phyloP scores from a whole-genome alignment of 129 eudicot genomes.

The Flaveria robusta region DNA sequence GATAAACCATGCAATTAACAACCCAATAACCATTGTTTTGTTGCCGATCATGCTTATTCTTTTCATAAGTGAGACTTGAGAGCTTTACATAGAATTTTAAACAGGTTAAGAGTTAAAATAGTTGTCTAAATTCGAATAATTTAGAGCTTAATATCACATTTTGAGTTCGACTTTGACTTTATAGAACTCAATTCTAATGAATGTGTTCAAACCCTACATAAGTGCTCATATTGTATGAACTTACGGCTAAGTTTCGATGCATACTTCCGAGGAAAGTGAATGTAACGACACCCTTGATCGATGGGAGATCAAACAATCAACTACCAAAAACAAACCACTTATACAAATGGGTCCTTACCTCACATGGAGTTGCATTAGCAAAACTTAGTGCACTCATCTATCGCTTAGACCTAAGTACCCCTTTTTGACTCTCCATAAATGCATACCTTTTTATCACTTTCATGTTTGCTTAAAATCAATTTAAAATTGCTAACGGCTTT shows the following conservation, averaged over 20 bases:
- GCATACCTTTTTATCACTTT: conserved; percentile 1
- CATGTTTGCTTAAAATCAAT: neutral
- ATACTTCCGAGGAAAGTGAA: neutral
- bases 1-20: too few relatives aligned
- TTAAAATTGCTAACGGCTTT: too few relatives aligned
- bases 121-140: too few relatives aligned
- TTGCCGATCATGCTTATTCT: neutral
- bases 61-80: too few relatives aligned
- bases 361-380: conserved; percentile 46
- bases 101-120: neutral
- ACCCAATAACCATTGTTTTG: too few relatives aligned
- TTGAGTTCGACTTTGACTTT: neutral
- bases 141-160: neutral
- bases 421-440: conserved; percentile 16
- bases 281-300: neutral
- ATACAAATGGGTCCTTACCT: conserved; percentile 38
- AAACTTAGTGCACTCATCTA: conserved; percentile 34
- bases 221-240: neutral
- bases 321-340: neutral
- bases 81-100: neutral
- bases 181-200: neutral
- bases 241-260: neutral
- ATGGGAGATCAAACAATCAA: neutral
- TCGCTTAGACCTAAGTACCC: conserved; percentile 32
- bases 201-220: neutral